A percentile compares a stretch with the other conserved stretches of the same genome.
phyloP scores from a whole-genome alignment of 2,329 filamentous ascomycete genomes.

The Aspergillus niger region DNA sequence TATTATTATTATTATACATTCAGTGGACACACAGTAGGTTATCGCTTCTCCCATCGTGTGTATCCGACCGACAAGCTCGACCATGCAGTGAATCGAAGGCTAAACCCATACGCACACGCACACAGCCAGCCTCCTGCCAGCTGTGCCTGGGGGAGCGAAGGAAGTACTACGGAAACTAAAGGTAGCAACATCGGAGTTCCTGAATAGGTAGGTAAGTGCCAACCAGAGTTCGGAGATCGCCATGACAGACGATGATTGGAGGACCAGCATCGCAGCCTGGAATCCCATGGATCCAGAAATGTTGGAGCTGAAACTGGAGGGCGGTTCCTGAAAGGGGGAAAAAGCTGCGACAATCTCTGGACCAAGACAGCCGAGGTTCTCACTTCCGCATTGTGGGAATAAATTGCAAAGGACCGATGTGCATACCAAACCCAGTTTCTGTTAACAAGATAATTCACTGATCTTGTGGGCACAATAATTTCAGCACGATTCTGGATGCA shows the following conservation, averaged over 20 bases:
- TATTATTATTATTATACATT: background rate
- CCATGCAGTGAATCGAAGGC: background rate
- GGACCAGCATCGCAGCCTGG: background rate
- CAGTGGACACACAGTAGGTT: background rate
- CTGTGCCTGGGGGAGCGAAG: background rate
- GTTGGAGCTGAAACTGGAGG: slow-evolving; percentile 3
- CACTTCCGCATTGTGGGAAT: background rate
- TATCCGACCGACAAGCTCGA: background rate
- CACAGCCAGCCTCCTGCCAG: background rate
- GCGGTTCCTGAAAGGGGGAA: slow-evolving; percentile 10
- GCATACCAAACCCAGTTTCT: background rate
- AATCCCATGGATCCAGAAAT: background rate
- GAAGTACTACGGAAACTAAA: background rate
- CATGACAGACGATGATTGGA: background rate
- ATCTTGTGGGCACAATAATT: background rate
- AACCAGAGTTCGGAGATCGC: slow-evolving; percentile 4
- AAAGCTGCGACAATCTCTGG: slow-evolving; percentile 4
- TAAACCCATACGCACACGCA: background rate
- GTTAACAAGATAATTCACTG: background rate
- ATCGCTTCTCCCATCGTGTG: background rate
- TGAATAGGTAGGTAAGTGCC: background rate
- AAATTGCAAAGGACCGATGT: background rate
- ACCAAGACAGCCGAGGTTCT: slow-evolving; percentile 4
- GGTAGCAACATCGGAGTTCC: background rate
- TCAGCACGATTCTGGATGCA: background rate